phyloP scores from a whole-genome alignment of 331 rosid species.

The Rhamnella rubrinervis region DNA sequence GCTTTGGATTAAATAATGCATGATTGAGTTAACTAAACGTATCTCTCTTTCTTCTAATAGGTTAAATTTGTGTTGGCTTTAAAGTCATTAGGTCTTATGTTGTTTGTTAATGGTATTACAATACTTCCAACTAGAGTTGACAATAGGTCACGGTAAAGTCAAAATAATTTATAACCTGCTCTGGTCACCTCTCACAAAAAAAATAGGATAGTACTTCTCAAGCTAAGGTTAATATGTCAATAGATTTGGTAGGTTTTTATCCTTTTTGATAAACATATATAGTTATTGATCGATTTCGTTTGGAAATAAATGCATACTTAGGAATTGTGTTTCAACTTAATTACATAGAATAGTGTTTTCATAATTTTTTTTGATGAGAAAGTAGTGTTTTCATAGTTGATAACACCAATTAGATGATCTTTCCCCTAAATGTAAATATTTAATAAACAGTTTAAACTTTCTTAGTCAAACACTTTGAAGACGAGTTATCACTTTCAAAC shows the following conservation, averaged over 20 bases:
- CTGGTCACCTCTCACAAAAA: neutral
- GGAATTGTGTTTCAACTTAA: too few relatives aligned
- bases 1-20: neutral
- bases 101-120: neutral
- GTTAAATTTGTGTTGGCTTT: neutral
- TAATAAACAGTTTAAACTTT: too few relatives aligned
- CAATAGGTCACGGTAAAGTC: neutral
- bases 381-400: too few relatives aligned
- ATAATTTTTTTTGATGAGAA: too few relatives aligned
- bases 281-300: too few relatives aligned
- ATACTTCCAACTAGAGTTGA: conserved; percentile 4
- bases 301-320: too few relatives aligned
- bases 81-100: neutral
- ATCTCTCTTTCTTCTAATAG: conserved; percentile 10
- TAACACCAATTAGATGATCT: too few relatives aligned
- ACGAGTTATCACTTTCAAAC: too few relatives aligned
- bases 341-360: too few relatives aligned
- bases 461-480: too few relatives aligned
- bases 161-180: neutral
- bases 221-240: neutral
- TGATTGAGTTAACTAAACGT: neutral
- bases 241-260: conserved; percentile 3
- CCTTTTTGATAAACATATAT: too few relatives aligned
- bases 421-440: too few relatives aligned
- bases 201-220: neutral